These are phyloP conservation scores for Platanthera guangdongensis DNA, from an alignment of 106 monocot species.

Conservation along the genomic window DNA sequence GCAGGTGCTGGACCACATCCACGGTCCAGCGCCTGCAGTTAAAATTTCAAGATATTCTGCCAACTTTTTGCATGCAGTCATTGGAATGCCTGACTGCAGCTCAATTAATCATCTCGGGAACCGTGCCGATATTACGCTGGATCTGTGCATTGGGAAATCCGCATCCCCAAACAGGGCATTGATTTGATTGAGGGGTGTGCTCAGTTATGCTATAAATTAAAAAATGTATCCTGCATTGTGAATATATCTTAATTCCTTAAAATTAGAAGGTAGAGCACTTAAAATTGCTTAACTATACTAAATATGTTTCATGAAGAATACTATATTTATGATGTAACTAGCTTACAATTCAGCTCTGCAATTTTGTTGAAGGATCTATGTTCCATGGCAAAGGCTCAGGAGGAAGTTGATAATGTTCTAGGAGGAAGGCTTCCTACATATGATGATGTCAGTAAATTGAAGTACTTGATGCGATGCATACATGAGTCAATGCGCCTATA, in stretches of 20 bases:
- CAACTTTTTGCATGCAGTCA: no score
- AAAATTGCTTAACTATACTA: background rate
- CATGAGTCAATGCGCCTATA: conserved; percentile 95
- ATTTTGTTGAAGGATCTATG: conserved; percentile 52
- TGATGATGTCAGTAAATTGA: conserved; percentile 85
- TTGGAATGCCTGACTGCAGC: no score
- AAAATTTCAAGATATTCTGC: no score
- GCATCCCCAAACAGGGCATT: no score
- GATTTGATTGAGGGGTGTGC: background rate
- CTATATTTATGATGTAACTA: background rate
- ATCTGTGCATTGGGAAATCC: no score
- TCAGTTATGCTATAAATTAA: background rate
- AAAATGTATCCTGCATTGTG: background rate
- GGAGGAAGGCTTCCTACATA: conserved; percentile 75
- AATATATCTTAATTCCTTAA: background rate
- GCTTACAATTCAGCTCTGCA: conserved; percentile 17
- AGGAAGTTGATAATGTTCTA: conserved; percentile 81
- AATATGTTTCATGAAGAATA: background rate
- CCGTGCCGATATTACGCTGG: no score
- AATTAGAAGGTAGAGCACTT: background rate
- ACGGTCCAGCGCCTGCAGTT: no score
- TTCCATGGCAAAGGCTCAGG: conserved; percentile 52
- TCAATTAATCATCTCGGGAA: no score
- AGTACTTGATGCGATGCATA: conserved; percentile 88
- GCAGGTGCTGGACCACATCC: no score